phyloP scores from a whole-genome alignment of 2,329 filamentous ascomycete species.

The Dothideomycetidae sp. region DNA sequence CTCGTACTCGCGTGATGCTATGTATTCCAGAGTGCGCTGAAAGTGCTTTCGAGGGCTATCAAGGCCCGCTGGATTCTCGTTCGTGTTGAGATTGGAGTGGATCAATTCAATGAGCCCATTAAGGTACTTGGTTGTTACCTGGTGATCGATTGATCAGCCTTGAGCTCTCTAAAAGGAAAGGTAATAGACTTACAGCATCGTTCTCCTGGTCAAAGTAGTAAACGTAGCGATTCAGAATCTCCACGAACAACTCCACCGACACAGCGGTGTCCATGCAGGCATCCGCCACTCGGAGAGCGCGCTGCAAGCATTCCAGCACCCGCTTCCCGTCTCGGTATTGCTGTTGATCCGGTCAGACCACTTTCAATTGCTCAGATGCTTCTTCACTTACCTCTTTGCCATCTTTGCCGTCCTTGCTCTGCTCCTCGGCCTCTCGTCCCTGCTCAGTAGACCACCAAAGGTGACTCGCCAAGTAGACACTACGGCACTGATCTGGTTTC shows the following conservation, averaged over 20 bases:
- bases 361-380: too few relatives aligned
- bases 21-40: slow-evolving; percentile 86
- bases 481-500: slow-evolving; percentile 94
- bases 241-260: slow-evolving; percentile 93
- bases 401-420: slow-evolving; percentile 41
- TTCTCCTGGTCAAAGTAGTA: slow-evolving; percentile 99
- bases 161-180: too few relatives aligned
- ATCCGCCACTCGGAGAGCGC: slow-evolving; percentile 87
- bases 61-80: slow-evolving; percentile 66
- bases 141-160: too few relatives aligned
- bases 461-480: slow-evolving; percentile 91
- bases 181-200: slow-evolving; percentile 56
- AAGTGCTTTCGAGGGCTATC: slow-evolving; percentile 91
- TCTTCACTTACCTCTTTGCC: slow-evolving; percentile 14
- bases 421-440: slow-evolving; percentile 53
- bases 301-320: slow-evolving; percentile 88
- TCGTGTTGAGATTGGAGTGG: slow-evolving; percentile 83
- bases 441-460: slow-evolving; percentile 94
- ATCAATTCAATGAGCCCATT: slow-evolving; percentile 97
- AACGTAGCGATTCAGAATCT: slow-evolving; percentile 95
- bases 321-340: slow-evolving; percentile 95
- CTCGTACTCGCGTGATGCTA: slow-evolving; percentile 80
- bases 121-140: slow-evolving; percentile 89
- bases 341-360: too few relatives aligned
- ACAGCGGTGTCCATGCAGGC: slow-evolving; percentile 98